Conservation (phyloP, 768 basidiomycete genomes). For the Cyathus striatus region DNA sequence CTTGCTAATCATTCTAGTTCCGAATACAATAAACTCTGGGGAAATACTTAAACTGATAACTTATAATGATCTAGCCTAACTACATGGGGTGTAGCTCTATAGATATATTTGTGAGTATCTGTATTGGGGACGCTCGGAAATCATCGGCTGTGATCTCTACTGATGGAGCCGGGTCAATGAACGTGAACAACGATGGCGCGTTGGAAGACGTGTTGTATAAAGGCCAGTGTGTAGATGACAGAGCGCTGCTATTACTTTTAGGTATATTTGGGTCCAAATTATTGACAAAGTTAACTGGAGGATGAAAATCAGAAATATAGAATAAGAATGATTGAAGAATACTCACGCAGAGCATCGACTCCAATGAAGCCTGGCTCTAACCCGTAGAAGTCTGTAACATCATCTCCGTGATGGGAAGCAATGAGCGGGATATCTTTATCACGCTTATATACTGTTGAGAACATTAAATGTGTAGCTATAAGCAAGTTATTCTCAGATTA, state of each 20-base stretch:
- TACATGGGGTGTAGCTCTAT: no score
- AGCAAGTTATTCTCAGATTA: no score
- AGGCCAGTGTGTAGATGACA: slow-evolving; percentile 3
- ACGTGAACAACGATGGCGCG: slow-evolving; percentile 8
- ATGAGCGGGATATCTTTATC: slow-evolving; percentile 14
- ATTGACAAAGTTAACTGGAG: slow-evolving; percentile 9
- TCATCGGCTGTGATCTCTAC: slow-evolving; percentile 8
- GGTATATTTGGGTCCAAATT: slow-evolving; percentile 2
- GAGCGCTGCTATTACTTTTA: slow-evolving; percentile 3
- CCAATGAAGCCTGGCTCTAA: background rate
- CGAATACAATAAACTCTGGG: no score
- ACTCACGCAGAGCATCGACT: background rate
- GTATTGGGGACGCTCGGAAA: slow-evolving; percentile 5
- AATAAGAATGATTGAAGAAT: background rate
- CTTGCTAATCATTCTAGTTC: no score
- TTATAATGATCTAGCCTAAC: no score
- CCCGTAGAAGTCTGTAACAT: background rate
- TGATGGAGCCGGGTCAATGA: slow-evolving; percentile 8
- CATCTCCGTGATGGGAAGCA: slow-evolving; percentile 8
- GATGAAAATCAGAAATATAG: background rate
- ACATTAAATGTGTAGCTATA: no score
- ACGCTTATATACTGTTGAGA: slow-evolving; percentile 23
- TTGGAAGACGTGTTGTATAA: slow-evolving; percentile 1
- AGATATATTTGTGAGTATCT: no score
- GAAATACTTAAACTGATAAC: no score